Percentiles rank a stretch among this genome's conserved stretches.
Evolutionary conservation across 331 rosid genomes (phyloP).

Genomic region (Arachis monticola): DNA sequence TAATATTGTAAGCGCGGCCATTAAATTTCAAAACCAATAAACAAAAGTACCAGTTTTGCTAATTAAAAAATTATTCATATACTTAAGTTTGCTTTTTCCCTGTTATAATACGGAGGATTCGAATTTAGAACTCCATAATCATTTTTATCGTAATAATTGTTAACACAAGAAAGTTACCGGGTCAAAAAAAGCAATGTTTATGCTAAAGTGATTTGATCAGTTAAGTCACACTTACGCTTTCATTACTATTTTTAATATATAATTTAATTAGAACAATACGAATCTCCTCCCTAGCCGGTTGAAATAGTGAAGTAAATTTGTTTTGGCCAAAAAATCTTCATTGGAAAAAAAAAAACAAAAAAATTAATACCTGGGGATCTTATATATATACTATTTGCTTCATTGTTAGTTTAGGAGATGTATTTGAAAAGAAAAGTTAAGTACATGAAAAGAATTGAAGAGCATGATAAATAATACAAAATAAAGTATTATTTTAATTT

Average conservation of each 20-base stretch:
- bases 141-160: conserved; percentile 30
- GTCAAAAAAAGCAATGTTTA: conserved; percentile 13
- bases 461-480: too few relatives aligned
- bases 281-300: not conserved
- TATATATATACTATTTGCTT: too few relatives aligned
- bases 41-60: not conserved
- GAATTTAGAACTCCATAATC: conserved; percentile 37
- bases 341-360: not conserved
- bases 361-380: too few relatives aligned
- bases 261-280: not conserved
- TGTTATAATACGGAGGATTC: conserved; percentile 1
- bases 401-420: too few relatives aligned
- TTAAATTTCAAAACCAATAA: conserved; percentile 9
- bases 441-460: too few relatives aligned
- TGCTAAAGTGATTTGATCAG: conserved; percentile 27
- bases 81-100: conserved; percentile 10
- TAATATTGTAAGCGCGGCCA: not conserved
- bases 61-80: not conserved
- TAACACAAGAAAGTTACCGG: not conserved
- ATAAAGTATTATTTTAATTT: too few relatives aligned
- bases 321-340: not conserved
- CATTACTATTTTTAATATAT: not conserved
- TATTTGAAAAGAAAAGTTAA: too few relatives aligned
- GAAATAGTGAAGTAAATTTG: not conserved
- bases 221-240: not conserved